phyloP scores from a whole-genome alignment of 1,284 basidiomycete genomes.

The Apiotrichum sp. region DNA sequence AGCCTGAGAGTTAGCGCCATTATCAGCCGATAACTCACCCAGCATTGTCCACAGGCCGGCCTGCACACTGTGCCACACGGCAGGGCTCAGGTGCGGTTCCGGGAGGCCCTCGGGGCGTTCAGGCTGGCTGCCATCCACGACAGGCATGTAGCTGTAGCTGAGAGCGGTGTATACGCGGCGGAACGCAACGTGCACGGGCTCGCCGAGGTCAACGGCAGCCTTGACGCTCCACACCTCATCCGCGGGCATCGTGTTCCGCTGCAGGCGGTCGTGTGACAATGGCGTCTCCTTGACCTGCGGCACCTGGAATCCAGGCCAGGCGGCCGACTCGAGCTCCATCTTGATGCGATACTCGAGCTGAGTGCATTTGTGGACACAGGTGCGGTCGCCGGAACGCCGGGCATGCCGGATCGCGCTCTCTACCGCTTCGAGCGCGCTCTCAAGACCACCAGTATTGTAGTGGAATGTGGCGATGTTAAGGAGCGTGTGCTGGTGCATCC shows the following conservation, averaged over 20 bases:
- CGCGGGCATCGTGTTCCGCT: conserved; percentile 24
- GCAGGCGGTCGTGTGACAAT: conserved; percentile 19
- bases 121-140: neutral
- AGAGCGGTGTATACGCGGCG: conserved; percentile 33
- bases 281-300: conserved; percentile 19
- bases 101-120: conserved; percentile 10
- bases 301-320: conserved; percentile 14
- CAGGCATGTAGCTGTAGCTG: conserved; percentile 3
- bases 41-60: conserved; percentile 34
- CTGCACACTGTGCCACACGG: conserved; percentile 36
- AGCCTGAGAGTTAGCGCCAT: conserved; percentile 17
- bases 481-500: conserved; percentile 42
- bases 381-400: conserved; percentile 35
- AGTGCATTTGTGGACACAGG: conserved; percentile 40
- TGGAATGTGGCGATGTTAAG: conserved; percentile 44
- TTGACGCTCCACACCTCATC: conserved; percentile 43
- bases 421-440: conserved; percentile 33
- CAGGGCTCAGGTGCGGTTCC: conserved; percentile 21
- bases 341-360: conserved; percentile 26
- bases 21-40: conserved; percentile 14
- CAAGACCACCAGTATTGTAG: conserved; percentile 38
- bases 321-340: conserved; percentile 15
- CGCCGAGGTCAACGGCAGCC: conserved; percentile 41
- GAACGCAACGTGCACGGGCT: conserved; percentile 38
- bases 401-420: conserved; percentile 44